Evolutionary conservation across 1,139 yeast genomes (phyloP), one percentile per base, ranked within the genome.

Genomic region (Candida neerlandica): DNA sequence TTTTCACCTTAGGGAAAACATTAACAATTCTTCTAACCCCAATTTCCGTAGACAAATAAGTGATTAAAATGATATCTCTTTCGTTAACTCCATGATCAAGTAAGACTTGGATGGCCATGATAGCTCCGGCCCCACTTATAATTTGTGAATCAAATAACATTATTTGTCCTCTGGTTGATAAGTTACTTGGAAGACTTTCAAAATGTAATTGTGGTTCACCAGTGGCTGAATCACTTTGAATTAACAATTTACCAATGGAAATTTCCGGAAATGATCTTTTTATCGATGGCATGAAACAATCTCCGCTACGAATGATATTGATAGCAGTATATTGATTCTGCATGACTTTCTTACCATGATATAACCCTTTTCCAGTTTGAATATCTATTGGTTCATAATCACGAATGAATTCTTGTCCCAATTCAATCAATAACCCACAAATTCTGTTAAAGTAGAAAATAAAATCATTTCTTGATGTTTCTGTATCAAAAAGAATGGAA

Each of bases 191-290:
- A 39, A 94, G 69, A 27, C 83, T 79, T 57, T 87, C 85, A 27
- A 85, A 84, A 65, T 91, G 97, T 51, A 94, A 72, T 61, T 88
- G 94, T 0, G 98, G 98, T 66, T 94, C 98, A 6, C 98, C 98
- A 0, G 97, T 90, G 37, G 77, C 70, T 0, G 95, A 77, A 63
- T 91, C 97, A 9, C 96, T 86, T 66, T 92, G 97, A 59, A 94
- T 90, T 47, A 94, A 71, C 39, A 94, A 66, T 61, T 91, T 89
- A 1, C 99, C 98, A 42, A 90, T 75, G 12, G 84, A 78, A 19
- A 89, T 82, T 47, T 85, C 90, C 0, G 96, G 95, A 33, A 90
- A 75, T 0, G 94, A 82, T 57, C 82, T 84, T 53, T 88, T 81
- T 46, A 92, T 71, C 0, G 97, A 85, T 38, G 77, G 78, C 80